Evolutionary conservation across 2,329 filamentous ascomycete species (phyloP).

Genomic region (Fusarium sp.): DNA sequence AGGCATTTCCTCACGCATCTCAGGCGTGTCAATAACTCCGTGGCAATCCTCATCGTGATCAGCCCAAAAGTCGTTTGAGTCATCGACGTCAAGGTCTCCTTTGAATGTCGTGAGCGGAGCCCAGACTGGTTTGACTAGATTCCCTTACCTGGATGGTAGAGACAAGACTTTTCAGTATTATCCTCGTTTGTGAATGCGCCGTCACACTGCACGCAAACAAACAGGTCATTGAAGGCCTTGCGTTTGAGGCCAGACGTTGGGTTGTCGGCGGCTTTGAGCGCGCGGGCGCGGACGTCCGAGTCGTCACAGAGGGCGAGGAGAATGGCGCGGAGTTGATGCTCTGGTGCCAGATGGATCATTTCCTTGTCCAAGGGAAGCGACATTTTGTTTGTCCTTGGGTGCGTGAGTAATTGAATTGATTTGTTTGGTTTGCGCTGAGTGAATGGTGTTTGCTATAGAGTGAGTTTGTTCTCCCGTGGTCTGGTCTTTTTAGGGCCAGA

Average conservation of each 20-base stretch:
- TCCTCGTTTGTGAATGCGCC: slow-evolving; percentile 14
- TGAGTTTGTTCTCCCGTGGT: slow-evolving; percentile 10
- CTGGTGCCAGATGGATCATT: slow-evolving; percentile 26
- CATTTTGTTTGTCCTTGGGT: slow-evolving; percentile 10
- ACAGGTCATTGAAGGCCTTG: slow-evolving; percentile 35
- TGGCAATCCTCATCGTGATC: slow-evolving; percentile 27
- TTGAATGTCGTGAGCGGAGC: background rate
- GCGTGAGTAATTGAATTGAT: background rate
- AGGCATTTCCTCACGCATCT: slow-evolving; percentile 22
- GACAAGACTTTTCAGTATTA: slow-evolving; percentile 24
- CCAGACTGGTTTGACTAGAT: background rate
- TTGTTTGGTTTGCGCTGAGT: background rate
- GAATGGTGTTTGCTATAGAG: background rate
- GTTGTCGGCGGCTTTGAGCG: slow-evolving; percentile 12
- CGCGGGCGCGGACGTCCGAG: background rate
- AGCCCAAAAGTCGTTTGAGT: slow-evolving; percentile 13
- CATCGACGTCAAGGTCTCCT: slow-evolving; percentile 20
- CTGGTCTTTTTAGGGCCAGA: background rate
- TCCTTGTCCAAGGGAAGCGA: slow-evolving; percentile 8
- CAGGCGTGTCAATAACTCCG: slow-evolving; percentile 16
- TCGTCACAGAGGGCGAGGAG: slow-evolving; percentile 40
- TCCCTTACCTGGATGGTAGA: slow-evolving; percentile 33
- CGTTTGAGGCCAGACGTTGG: slow-evolving; percentile 22
- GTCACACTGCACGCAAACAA: slow-evolving; percentile 38
- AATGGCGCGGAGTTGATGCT: slow-evolving; percentile 36